phyloP scores from a whole-genome alignment of 1,139 yeast genomes.

The Taiozyma sp. region DNA sequence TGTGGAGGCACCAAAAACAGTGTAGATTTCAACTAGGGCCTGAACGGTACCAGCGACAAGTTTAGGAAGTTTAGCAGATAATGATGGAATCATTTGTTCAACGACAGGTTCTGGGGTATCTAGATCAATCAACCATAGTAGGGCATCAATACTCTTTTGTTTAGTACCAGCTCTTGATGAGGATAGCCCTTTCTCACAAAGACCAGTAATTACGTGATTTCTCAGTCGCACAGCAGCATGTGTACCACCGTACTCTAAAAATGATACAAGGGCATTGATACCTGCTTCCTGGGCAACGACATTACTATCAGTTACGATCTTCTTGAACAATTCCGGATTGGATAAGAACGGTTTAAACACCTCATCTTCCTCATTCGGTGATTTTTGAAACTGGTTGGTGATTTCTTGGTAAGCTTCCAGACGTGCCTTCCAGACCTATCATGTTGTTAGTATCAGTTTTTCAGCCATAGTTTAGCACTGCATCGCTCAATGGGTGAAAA shows the following conservation, averaged over 20 bases:
- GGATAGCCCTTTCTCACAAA: conserved; percentile 70
- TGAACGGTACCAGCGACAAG: conserved; percentile 65
- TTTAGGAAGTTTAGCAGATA: conserved; percentile 69
- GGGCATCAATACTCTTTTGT: conserved; percentile 55
- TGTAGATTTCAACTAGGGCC: conserved; percentile 53
- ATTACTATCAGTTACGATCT: conserved; percentile 69
- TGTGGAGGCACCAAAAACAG: conserved; percentile 66
- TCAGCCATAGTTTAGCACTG: background rate
- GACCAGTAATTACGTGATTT: conserved; percentile 45
- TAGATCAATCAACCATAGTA: conserved; percentile 60
- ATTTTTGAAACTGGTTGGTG: conserved; percentile 44
- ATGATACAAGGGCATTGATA: conserved; percentile 49
- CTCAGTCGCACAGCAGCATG: conserved; percentile 34
- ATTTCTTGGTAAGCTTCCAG: conserved; percentile 74
- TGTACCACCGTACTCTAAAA: conserved; percentile 57
- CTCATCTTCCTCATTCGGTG: conserved; percentile 52
- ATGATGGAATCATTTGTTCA: conserved; percentile 61
- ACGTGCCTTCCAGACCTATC: conserved; percentile 82
- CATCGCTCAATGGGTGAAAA: background rate
- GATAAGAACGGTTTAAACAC: conserved; percentile 45
- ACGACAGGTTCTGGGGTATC: conserved; percentile 63
- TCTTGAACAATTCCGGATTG: conserved; percentile 49
- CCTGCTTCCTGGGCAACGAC: conserved; percentile 94
- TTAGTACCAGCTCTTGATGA: conserved; percentile 78
- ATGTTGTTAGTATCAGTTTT: conserved; percentile 2